These are phyloP conservation scores for Trypanosoma conorhini DNA, from an alignment of 208 protist species.

Conservation along the genomic window DNA sequence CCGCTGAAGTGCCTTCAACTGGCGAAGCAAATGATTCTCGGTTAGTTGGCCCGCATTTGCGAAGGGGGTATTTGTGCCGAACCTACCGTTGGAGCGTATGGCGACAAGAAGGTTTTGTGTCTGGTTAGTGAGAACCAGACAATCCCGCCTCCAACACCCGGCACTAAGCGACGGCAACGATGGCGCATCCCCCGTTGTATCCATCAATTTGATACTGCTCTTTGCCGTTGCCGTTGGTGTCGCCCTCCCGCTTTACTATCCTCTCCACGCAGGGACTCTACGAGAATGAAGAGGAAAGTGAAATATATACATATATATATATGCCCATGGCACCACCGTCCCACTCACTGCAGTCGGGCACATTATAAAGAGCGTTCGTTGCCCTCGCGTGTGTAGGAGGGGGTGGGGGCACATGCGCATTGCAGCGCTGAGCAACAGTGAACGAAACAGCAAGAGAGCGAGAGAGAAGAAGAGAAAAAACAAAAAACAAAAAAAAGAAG, in stretches of 20 bases:
- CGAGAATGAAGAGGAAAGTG: slow-evolving; percentile 1
- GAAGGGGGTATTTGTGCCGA: slow-evolving; percentile 35
- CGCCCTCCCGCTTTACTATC: not conserved
- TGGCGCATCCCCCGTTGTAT: not conserved
- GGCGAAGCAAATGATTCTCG: slow-evolving; percentile 34
- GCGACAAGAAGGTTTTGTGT: slow-evolving; percentile 56
- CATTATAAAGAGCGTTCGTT: not conserved
- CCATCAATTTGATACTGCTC: not conserved
- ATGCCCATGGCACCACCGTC: not conserved
- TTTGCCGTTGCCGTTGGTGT: not conserved
- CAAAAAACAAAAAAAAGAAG: slow-evolving; percentile 2
- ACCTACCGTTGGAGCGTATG: slow-evolving; percentile 45
- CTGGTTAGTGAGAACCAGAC: slow-evolving; percentile 47
- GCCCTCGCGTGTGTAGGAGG: not conserved
- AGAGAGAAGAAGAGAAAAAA: not conserved
- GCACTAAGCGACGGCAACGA: not conserved
- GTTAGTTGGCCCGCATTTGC: not conserved
- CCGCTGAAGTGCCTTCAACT: slow-evolving; percentile 28
- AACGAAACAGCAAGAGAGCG: slow-evolving; percentile 12
- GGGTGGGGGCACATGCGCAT: not conserved
- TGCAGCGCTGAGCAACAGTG: not conserved
- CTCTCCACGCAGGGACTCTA: slow-evolving; percentile 7
- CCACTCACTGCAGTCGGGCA: not conserved
- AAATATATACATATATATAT: slow-evolving; percentile 14
- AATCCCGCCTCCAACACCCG: slow-evolving; percentile 29